These are phyloP conservation scores for Aegilops speltoides DNA, from an alignment of 176 grass and related monocot genomes.

Conservation along the genomic window DNA sequence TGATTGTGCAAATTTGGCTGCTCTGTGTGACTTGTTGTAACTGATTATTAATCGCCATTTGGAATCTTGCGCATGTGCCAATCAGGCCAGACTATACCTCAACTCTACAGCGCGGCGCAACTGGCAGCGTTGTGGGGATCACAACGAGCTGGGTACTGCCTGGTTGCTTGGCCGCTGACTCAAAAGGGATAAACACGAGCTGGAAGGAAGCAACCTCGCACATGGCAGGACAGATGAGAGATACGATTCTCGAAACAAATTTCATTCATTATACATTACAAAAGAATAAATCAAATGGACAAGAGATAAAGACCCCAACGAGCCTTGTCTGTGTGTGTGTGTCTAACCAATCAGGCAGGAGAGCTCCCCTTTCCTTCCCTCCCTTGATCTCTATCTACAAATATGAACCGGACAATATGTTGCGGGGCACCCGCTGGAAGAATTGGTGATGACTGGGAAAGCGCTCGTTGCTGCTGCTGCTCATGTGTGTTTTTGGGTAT, in stretches of 20 bases:
- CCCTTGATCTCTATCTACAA: constrained; percentile 43
- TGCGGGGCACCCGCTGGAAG: background rate
- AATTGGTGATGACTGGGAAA: background rate
- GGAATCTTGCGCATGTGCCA: constrained; percentile 17
- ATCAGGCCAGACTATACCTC: background rate
- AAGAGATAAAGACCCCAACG: constrained; percentile 22
- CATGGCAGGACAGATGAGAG: background rate
- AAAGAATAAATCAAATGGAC: constrained; percentile 52
- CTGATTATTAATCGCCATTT: background rate
- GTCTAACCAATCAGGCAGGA: background rate
- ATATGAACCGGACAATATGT: background rate
- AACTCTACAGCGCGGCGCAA: background rate
- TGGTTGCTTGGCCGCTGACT: background rate
- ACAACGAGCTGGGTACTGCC: background rate
- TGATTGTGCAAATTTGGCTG: background rate
- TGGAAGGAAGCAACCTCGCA: background rate
- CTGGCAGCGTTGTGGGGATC: background rate
- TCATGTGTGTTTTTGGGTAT: background rate
- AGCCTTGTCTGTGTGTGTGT: background rate
- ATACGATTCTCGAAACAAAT: constrained; percentile 23
- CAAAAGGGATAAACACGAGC: no score
- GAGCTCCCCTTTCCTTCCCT: background rate
- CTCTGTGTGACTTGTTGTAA: background rate
- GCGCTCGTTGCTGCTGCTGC: background rate
- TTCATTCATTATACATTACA: background rate